Evolutionary conservation across 345 rosid genomes (phyloP), one percentile per base, ranked within the genome.

Genomic region (Lepidium aucheri): DNA sequence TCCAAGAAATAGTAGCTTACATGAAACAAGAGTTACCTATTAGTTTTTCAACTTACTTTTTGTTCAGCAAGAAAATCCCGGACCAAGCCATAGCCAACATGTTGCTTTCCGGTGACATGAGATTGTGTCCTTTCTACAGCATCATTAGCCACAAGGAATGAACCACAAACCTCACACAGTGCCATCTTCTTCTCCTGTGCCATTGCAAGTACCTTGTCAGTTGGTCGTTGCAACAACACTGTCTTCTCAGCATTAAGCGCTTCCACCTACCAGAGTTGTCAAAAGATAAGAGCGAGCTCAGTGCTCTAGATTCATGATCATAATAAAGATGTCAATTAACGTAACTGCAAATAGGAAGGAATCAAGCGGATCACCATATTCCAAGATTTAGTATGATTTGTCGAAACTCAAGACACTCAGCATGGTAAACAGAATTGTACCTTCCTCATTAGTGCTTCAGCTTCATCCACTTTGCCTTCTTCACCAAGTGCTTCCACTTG

Each of bases 371-470:
- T 26, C 36, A 54, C 43, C 50, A 55, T 46, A 7, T 45, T 2
- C 16, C 62, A 44, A 35, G 50, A 34, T 53, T 34, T 39, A 53
- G 12, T 20, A 33, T n/a, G 43, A 22, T 43, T 33, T 10, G 17
- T 13, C 5, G 53, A 52, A 16, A 53, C 34, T 70, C 16, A 11
- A 11, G 14, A 61, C 15, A 60, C n/a, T 57, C 52, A 72, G 50
- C 17, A 64, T 40, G 4, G 44, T 33, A 57, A 32, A 49, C 3
- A 4, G 24, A 52, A 60, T 58, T 18, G 4, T 70, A 94, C 99
- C 97, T 90, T 94, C 77, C 86, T 90, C 99, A 94, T 94, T 6
- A 94, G 88, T 40, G 97, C 97, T 83, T 95, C 96, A 75, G 99
- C 99, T 84, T 95, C 96, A 70, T 95, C 99, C 63, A 95, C 97